These are phyloP conservation scores for Botryotinia narcissicola DNA, from an alignment of 2,329 filamentous ascomycete species.

Conservation along the genomic window DNA sequence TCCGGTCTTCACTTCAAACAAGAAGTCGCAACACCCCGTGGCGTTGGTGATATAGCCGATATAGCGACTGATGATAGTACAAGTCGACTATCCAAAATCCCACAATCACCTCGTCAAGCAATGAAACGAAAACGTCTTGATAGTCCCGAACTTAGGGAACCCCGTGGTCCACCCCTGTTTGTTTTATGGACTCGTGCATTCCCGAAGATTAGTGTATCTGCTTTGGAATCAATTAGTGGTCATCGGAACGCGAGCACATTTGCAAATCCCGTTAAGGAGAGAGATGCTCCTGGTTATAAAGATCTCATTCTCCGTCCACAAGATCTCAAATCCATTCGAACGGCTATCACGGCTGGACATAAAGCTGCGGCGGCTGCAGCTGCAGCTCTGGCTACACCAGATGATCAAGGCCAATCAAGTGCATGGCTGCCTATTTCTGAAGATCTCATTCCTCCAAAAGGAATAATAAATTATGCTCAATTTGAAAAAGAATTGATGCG, in stretches of 20 bases:
- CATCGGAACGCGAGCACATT: constrained; percentile 80
- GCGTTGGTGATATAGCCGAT: constrained; percentile 54
- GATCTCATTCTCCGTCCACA: constrained; percentile 72
- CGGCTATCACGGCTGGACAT: constrained; percentile 71
- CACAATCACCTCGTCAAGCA: constrained; percentile 40
- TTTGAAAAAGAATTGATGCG: constrained; percentile 90
- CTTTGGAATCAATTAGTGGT: constrained; percentile 72
- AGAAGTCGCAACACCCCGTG: constrained; percentile 55
- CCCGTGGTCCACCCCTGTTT: constrained; percentile 58
- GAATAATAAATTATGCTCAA: constrained; percentile 90
- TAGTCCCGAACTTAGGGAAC: constrained; percentile 38
- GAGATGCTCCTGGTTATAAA: constrained; percentile 72
- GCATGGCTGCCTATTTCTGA: constrained; percentile 67
- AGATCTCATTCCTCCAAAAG: constrained; percentile 79
- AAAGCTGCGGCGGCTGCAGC: constrained; percentile 62
- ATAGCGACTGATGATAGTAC: constrained; percentile 52
- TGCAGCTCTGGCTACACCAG: constrained; percentile 51
- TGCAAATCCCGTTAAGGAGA: constrained; percentile 69
- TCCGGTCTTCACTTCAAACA: constrained; percentile 52
- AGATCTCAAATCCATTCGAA: constrained; percentile 74
- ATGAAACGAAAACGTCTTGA: constrained; percentile 54
- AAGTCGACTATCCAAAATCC: constrained; percentile 19
- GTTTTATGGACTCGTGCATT: constrained; percentile 76
- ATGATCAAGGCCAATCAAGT: constrained; percentile 53
- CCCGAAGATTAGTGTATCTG: constrained; percentile 67